Evolutionary conservation across 169 alveolate species (phyloP), one percentile per base, ranked within the genome.

Genomic region (Cryptosporidium sp.): DNA sequence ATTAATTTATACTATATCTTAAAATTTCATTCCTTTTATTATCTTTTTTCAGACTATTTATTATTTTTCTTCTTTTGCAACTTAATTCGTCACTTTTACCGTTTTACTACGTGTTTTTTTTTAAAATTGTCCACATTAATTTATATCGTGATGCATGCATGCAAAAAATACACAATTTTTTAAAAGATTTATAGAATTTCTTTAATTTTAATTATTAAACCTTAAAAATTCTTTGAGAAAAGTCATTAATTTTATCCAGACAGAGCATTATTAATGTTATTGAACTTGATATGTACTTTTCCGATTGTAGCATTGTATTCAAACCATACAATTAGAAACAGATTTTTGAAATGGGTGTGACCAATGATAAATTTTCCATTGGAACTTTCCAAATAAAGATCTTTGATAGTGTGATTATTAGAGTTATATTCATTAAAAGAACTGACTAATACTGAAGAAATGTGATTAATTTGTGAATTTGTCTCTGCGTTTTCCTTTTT

Each of bases 291-390:
- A 31, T 80, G 75, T 7, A 62, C 75, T 62, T 62, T 80, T 35
- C 89, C 89, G 10, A 80, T 80, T 6, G 80, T 5, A 23, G 89
- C 70, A 23, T 39, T 67, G 21, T 6, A 35, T n/a, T 80, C 89
- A 29, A 80, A 80, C 71, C 74, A 80, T 37, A 80, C 70, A 41
- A 80, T 48, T 26, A 80, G 69, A 10, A 26, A 62, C 7, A 80
- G 51, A 29, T 65, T 65, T 33, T 80, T 65, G 12, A 26, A 12
- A 7, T 62, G 31, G 0, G 35, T 43, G 23, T 29, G 61, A 1
- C 89, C 89, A 29, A 80, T 59, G 6, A 80, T 80, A n/a, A 80
- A 80, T 65, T 80, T 80, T 29, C 89, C 89, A 26, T 80, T 80
- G 8, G 45, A 41, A 2, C 70, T 62, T 62, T 80, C 89, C 12